Conservation (phyloP, 371 early-diverging fungal species). For the Mortierella sp. region DNA sequence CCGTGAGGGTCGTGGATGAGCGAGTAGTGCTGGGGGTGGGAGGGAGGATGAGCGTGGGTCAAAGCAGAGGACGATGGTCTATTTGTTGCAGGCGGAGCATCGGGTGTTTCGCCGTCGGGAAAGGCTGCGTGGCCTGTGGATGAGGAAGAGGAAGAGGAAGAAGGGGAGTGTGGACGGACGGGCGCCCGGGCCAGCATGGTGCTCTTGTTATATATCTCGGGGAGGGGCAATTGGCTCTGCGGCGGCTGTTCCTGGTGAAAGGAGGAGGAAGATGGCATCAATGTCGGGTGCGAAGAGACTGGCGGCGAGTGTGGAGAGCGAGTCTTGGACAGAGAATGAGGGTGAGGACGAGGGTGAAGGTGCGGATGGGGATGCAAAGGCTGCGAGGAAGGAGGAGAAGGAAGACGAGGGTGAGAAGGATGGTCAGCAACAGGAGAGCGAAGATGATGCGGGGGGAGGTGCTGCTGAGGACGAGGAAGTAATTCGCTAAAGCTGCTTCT, state of each 20-base stretch:
- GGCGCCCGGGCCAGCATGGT: slow-evolving; percentile 13
- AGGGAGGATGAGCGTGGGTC: slow-evolving; percentile 17
- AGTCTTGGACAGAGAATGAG: background rate
- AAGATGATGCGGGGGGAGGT: background rate
- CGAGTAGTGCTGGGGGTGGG: slow-evolving; percentile 15
- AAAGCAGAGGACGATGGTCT: slow-evolving; percentile 20
- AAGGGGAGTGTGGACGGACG: slow-evolving; percentile 19
- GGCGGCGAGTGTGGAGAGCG: background rate
- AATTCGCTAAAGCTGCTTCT: slow-evolving; percentile 7
- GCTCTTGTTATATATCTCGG: slow-evolving; percentile 8
- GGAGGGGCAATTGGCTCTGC: background rate
- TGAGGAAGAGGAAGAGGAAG: slow-evolving; percentile 9
- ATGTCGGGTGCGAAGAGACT: background rate
- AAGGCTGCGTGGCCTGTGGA: slow-evolving; percentile 5
- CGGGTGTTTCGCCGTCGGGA: slow-evolving; percentile 1
- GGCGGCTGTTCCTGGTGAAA: slow-evolving; percentile 2
- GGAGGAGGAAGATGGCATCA: background rate
- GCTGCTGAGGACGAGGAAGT: slow-evolving; percentile 12
- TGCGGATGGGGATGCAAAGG: background rate
- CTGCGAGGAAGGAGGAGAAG: slow-evolving; percentile 11
- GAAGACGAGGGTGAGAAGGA: slow-evolving; percentile 2
- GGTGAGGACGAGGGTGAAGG: background rate
- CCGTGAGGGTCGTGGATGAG: slow-evolving; percentile 2
- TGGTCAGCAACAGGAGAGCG: background rate
- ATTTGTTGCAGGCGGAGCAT: background rate